Evolutionary conservation across 1,139 yeast species (phyloP), one percentile per base, ranked within the genome.

Genomic region (Nakaseomyces glabratus): DNA sequence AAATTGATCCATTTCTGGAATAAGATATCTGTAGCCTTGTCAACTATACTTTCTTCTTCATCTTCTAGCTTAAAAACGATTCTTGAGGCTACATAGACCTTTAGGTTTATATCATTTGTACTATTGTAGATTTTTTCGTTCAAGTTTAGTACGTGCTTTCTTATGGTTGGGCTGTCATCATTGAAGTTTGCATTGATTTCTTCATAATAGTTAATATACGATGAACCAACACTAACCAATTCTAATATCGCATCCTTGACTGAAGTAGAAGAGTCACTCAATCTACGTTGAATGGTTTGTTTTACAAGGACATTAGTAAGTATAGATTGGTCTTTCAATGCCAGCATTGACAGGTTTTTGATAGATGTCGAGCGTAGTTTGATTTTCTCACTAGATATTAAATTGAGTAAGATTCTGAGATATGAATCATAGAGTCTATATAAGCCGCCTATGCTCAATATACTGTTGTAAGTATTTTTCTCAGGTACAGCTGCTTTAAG

Each of bases 211-310:
- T 67, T 68, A 32, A 79, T 51, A 41, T 71, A 75, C 35, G 68
- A 68, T 2, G 52, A 39, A 1, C 51, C 48, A 9, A 45, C 41
- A 10, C 71, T 68, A 19, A 82, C 58, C 34, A 85, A 63, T 30
- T 82, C 93, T 18, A 84, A 60, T 2, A 77, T 76, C 0, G 93
- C 82, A 49, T 80, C 88, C 41, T 86, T 66, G 0, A 84, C 90
- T 36, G 77, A 68, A 0, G 93, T 73, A 1, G 88, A 80, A 1
- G 65, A 51, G 44, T 82, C 90, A 4, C 52, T 57, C 24, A 84
- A 58, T 34, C 76, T 60, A 7, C 57, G 61, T 1, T 75, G 62
- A 4, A 84, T 61, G 0, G 80, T 65, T 6, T 60, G 61, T 43
- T 69, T 76, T 4, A 82, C 68, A 16, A 61, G 58, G 1, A 73